Evolutionary conservation across 495 filamentous ascomycete genomes (phyloP), one percentile per base, ranked within the genome.

Genomic region (Neurospora intermedia): DNA sequence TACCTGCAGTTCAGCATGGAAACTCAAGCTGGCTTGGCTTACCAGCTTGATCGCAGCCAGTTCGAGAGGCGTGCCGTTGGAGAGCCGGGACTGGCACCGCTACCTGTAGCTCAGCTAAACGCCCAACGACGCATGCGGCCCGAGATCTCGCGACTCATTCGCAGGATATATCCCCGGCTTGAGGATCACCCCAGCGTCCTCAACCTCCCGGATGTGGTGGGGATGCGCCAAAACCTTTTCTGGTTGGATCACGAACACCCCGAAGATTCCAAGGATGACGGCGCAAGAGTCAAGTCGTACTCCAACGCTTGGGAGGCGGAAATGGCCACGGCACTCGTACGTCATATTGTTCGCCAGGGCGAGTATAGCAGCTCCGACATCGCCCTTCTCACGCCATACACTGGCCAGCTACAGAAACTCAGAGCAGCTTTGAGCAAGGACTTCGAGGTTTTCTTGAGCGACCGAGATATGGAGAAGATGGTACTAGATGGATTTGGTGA

Each of bases 371-470:
- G 76, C 2, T 83, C 85, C 0, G 91, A 96, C 70, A 94, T 96
- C 77, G 92, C 93, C 3, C 88, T 97, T 9, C 75, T 96, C 4
- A 94, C 93, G 4, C 93, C 92, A 0, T 94, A 94, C 75, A 78
- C 90, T 9, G 91, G 91, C 16, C 93, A 97, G 76, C 81, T 96
- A 13, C 85, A 87, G 45, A 88, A 85, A 45, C 83, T 96, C 35
- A 83, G 85, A 7, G 80, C 82, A 27, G 82, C 78, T 43, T 79
- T 95, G 48, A 74, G 78, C 7, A 76, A 75, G 4, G 80, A 84
- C 15, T 90, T 89, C 70, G 88, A 89, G 48, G 88, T 96, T 16
- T 82, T 88, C 6, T 69, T 95, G 23, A 88, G 88, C 16, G 92
- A 95, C 23, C 81, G 88, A 46, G 94, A 96, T 77, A 73, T 84